Conservation (phyloP, 176 grass and related monocot genomes). For the Avena sativa region DNA sequence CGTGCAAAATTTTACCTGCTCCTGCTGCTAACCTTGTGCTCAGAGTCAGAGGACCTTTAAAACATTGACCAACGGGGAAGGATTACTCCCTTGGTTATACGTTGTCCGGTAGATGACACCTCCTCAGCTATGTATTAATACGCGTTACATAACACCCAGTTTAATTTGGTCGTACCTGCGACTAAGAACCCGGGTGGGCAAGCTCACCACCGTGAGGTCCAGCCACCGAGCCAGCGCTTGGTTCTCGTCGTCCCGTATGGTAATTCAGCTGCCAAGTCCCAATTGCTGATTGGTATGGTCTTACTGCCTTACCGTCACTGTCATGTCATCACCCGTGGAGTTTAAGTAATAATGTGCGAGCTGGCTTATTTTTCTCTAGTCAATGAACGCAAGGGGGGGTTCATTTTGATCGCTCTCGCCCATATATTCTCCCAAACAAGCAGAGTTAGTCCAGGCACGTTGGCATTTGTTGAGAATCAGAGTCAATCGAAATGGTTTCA, state of each 20-base stretch:
- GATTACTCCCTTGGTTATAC: too few relatives aligned
- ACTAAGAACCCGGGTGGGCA: too few relatives aligned
- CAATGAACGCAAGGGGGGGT: conserved; percentile 21
- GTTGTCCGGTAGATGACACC: too few relatives aligned
- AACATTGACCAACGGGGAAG: too few relatives aligned
- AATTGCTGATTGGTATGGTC: conserved; percentile 16
- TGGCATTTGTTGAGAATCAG: conserved; percentile 31
- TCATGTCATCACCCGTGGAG: conserved; percentile 15
- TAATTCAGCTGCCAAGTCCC: background rate
- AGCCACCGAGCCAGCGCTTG: too few relatives aligned
- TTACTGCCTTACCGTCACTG: background rate
- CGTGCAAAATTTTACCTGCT: background rate
- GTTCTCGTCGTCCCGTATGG: too few relatives aligned
- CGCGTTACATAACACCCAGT: too few relatives aligned
- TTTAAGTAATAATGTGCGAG: conserved; percentile 24
- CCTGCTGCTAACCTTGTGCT: background rate
- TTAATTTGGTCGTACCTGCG: too few relatives aligned
- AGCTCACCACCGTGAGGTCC: too few relatives aligned
- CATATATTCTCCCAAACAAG: conserved; percentile 1
- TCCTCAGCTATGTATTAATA: too few relatives aligned
- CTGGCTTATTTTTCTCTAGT: conserved; percentile 45
- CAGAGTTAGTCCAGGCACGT: conserved; percentile 32
- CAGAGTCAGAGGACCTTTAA: background rate
- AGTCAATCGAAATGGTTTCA: conserved; percentile 18
- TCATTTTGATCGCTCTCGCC: conserved; percentile 10